phyloP scores from a whole-genome alignment of 805 yeast species.

The Spathaspora gorwiae region DNA sequence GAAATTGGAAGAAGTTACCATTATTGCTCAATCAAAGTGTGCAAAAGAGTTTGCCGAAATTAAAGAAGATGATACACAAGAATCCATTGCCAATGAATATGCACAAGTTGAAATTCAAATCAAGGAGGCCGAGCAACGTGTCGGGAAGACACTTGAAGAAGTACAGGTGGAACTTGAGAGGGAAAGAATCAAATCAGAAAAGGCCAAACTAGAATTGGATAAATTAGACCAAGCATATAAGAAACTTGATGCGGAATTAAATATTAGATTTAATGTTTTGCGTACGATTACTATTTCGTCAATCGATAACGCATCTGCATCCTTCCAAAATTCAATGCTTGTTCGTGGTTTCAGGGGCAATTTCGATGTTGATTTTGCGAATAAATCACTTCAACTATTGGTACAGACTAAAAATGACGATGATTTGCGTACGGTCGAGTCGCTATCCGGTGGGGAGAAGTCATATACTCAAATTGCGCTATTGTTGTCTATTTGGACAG shows the following conservation, averaged over 20 bases:
- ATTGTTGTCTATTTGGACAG: conserved; percentile 84
- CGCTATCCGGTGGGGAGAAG: conserved; percentile 95
- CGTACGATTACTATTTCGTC: conserved; percentile 28
- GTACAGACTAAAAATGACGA: conserved; percentile 60
- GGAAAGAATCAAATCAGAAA: conserved; percentile 39
- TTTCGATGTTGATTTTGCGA: conserved; percentile 56
- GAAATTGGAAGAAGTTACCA: conserved; percentile 13
- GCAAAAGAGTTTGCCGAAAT: conserved; percentile 42
- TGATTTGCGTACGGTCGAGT: conserved; percentile 60
- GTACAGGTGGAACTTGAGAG: conserved; percentile 45
- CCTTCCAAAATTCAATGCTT: conserved; percentile 56
- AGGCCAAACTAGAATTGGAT: conserved; percentile 37
- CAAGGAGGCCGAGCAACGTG: conserved; percentile 45
- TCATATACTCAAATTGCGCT: conserved; percentile 90
- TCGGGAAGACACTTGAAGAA: conserved; percentile 55
- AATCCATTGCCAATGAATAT: conserved; percentile 47
- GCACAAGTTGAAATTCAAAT: conserved; percentile 43
- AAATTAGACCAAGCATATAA: conserved; percentile 26
- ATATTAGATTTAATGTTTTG: conserved; percentile 27
- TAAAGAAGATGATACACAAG: conserved; percentile 37
- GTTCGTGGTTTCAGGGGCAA: conserved; percentile 72
- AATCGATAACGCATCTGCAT: conserved; percentile 27
- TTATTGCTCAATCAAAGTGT: conserved; percentile 40
- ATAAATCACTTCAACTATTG: conserved; percentile 48
- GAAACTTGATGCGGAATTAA: conserved; percentile 25